phyloP scores from a whole-genome alignment of 2,329 filamentous ascomycete species.

The Drechslerella dactyloides region DNA sequence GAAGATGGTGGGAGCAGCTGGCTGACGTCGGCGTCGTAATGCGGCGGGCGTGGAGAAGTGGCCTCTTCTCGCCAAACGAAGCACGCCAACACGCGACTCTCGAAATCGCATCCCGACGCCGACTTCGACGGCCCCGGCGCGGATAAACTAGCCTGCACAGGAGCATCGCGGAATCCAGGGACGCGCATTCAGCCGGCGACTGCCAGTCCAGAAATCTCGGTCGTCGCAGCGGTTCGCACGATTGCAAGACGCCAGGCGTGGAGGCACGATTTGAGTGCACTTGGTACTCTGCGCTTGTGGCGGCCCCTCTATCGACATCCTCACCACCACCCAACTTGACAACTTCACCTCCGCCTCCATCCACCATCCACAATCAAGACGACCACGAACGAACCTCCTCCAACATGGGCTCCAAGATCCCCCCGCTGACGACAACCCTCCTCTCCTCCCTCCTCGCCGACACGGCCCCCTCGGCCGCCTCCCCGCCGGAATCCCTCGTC shows the following conservation, averaged over 20 bases:
- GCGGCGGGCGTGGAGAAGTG: slow-evolving; percentile 25
- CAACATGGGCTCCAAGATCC: slow-evolving; percentile 46
- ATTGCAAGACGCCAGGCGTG: slow-evolving; percentile 32
- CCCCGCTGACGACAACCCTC: slow-evolving; percentile 23
- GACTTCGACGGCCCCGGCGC: not conserved
- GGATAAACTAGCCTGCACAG: slow-evolving; percentile 15
- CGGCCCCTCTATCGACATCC: slow-evolving; percentile 4
- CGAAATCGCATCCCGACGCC: not conserved
- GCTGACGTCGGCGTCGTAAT: slow-evolving; percentile 36
- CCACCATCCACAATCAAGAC: not conserved
- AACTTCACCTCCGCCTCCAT: not conserved
- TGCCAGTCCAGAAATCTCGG: not conserved
- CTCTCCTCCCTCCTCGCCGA: slow-evolving; percentile 30
- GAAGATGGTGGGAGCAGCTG: slow-evolving; percentile 10
- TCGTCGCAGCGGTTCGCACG: not conserved
- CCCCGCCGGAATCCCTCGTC: slow-evolving; percentile 21
- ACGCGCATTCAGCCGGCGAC: not conserved
- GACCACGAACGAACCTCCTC: not conserved
- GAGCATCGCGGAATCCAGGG: not conserved
- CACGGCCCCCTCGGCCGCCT: slow-evolving; percentile 10
- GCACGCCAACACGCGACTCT: slow-evolving; percentile 13
- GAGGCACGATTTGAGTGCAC: no score
- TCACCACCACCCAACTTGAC: not conserved
- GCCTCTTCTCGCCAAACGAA: slow-evolving; percentile 30
- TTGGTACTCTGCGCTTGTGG: slow-evolving; percentile 37